Conservation (phyloP, 306 rosid genomes). For the Sesbania bispinosa region DNA sequence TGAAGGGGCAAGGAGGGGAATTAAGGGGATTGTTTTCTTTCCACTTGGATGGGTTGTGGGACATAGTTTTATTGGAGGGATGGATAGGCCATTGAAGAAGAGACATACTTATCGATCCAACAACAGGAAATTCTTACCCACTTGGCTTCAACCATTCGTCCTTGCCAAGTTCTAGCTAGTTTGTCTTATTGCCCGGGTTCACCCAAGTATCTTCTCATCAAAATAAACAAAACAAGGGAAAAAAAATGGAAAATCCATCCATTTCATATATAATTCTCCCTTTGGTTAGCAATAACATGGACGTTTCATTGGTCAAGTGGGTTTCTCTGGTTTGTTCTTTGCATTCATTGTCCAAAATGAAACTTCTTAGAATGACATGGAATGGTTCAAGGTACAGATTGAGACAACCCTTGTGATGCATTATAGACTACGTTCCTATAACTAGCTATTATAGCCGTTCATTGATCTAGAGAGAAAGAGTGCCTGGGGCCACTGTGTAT, state of each 20-base stretch:
- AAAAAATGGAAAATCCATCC: neutral
- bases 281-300: conserved; percentile 33
- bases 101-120: conserved; percentile 50
- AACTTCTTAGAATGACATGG: conserved; percentile 27
- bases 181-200: conserved; percentile 76
- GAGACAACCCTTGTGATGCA: conserved; percentile 34
- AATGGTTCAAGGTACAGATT: conserved; percentile 29
- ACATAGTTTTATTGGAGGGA: conserved; percentile 42
- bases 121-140: conserved; percentile 50
- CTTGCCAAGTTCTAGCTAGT: conserved; percentile 17
- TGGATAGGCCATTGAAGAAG: conserved; percentile 50
- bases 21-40: neutral
- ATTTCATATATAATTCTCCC: conserved; percentile 28
- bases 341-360: conserved; percentile 36
- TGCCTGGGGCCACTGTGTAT: conserved; percentile 5
- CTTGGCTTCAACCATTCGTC: conserved; percentile 36
- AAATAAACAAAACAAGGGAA: neutral
- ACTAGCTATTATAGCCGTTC: neutral
- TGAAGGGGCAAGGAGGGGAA: neutral
- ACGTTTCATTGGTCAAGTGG: conserved; percentile 54
- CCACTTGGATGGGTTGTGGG: conserved; percentile 74
- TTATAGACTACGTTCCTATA: conserved; percentile 27
- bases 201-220: conserved; percentile 16
- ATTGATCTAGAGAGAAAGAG: conserved; percentile 2
- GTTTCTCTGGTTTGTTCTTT: conserved; percentile 29